Conservation (phyloP, 441 rosid genomes). For the Geranium incanum region DNA sequence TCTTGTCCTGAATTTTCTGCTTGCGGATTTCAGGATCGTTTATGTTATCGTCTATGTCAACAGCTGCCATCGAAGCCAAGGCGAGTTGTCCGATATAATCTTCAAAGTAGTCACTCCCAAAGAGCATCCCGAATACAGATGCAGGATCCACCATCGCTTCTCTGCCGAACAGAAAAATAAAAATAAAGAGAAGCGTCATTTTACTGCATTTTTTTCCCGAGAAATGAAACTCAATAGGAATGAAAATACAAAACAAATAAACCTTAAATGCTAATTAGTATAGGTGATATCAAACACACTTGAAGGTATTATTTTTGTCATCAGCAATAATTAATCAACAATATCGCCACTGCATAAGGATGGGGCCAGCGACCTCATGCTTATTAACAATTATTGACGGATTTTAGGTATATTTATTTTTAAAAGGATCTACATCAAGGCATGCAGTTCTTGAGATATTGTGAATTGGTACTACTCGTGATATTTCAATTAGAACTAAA, state of each 20-base stretch:
- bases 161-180: slow-evolving; percentile 30
- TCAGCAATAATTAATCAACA: too few species aligned
- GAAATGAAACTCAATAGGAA: not conserved
- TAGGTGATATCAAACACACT: too few species aligned
- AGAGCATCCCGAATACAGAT: slow-evolving; percentile 94
- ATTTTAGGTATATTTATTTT: too few species aligned
- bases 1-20: slow-evolving; percentile 56
- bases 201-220: not conserved
- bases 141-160: slow-evolving; percentile 84
- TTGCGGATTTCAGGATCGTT: slow-evolving; percentile 39
- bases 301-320: too few species aligned
- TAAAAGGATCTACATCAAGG: not conserved
- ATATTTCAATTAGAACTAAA: too few species aligned
- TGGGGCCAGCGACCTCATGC: too few species aligned
- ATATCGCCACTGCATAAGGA: too few species aligned
- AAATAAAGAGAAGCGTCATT: not conserved
- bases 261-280: too few species aligned
- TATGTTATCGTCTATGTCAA: slow-evolving; percentile 49
- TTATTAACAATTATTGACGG: too few species aligned
- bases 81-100: slow-evolving; percentile 90
- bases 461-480: too few species aligned
- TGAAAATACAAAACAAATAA: too few species aligned
- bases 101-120: slow-evolving; percentile 85
- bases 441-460: too few species aligned
- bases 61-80: slow-evolving; percentile 49